Conservation (phyloP, 495 filamentous ascomycete species). For the Terfezia boudieri region DNA sequence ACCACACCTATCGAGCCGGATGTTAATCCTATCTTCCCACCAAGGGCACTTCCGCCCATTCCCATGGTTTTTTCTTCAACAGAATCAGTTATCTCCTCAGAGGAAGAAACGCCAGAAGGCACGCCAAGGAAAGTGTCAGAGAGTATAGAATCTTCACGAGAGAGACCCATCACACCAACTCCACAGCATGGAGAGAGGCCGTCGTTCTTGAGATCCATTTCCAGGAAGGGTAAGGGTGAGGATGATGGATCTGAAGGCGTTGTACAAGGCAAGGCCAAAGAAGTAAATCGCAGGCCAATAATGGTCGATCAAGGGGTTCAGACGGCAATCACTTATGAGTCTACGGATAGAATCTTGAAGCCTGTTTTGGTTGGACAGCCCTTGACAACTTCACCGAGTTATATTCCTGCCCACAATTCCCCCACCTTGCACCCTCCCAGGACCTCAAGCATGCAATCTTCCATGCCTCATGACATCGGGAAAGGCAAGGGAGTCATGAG, state of each 20-base stretch:
- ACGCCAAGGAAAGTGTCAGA: conserved; percentile 17
- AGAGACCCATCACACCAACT: conserved; percentile 12
- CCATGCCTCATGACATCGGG: too few relatives aligned
- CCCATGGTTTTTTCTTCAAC: conserved; percentile 3
- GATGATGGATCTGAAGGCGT: not conserved
- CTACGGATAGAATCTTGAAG: conserved; percentile 33
- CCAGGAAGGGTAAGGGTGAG: conserved; percentile 8
- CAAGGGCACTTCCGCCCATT: not conserved
- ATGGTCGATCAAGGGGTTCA: conserved; percentile 48
- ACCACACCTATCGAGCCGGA: conserved; percentile 10
- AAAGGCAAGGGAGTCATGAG: not conserved
- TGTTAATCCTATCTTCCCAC: not conserved
- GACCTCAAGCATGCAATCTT: not conserved
- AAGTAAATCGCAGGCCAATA: conserved; percentile 3
- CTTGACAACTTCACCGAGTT: conserved; percentile 7
- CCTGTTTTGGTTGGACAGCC: conserved; percentile 4
- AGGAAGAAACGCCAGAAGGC: conserved; percentile 7
- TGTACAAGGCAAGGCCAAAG: not conserved
- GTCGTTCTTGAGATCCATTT: conserved; percentile 25
- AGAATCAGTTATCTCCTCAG: conserved; percentile 9
- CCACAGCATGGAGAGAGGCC: conserved; percentile 16
- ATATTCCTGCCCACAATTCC: conserved; percentile 1
- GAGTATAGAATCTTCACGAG: conserved; percentile 7
- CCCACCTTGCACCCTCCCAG: not conserved
- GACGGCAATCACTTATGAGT: conserved; percentile 48